These are phyloP conservation scores for Gryganskiella cystojenkinii DNA, from an alignment of 192 early-diverging fungal species.

Conservation along the genomic window DNA sequence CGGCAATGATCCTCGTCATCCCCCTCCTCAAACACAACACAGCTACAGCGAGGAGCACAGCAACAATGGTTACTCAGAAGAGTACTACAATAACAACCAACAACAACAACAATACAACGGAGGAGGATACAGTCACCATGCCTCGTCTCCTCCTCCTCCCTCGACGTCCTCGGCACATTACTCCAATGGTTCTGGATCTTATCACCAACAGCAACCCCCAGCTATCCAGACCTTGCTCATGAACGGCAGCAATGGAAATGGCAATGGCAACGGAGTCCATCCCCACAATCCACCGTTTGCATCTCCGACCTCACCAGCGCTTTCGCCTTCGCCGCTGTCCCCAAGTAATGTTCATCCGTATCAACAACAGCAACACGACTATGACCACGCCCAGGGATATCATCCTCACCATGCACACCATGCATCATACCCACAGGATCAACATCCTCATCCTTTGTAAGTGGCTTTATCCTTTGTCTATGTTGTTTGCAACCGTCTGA, in stretches of 20 bases:
- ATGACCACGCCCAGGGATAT: constrained; percentile 19
- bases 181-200: constrained; percentile 15
- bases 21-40: neutral
- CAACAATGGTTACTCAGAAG: constrained; percentile 9
- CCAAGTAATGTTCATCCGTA: constrained; percentile 3
- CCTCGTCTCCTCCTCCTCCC: neutral
- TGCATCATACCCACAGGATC: constrained; percentile 34
- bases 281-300: constrained; percentile 17
- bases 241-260: constrained; percentile 2
- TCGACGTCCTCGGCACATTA: constrained; percentile 14
- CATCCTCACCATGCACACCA: constrained; percentile 30
- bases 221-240: constrained; percentile 27
- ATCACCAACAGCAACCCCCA: constrained; percentile 18
- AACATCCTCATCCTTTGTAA: constrained; percentile 31
- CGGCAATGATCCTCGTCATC: neutral
- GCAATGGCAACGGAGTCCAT: constrained; percentile 11
- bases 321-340: constrained; percentile 20
- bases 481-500: constrained; percentile 4
- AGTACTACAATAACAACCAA: constrained; percentile 8
- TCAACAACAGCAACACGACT: constrained; percentile 18
- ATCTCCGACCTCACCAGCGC: constrained; percentile 22
- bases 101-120: constrained; percentile 12
- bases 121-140: constrained; percentile 12
- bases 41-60: constrained; percentile 15
- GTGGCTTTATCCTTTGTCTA: neutral